Evolutionary conservation across 148 eudicot species (phyloP).

Genomic region (Spergularia bocconei): DNA sequence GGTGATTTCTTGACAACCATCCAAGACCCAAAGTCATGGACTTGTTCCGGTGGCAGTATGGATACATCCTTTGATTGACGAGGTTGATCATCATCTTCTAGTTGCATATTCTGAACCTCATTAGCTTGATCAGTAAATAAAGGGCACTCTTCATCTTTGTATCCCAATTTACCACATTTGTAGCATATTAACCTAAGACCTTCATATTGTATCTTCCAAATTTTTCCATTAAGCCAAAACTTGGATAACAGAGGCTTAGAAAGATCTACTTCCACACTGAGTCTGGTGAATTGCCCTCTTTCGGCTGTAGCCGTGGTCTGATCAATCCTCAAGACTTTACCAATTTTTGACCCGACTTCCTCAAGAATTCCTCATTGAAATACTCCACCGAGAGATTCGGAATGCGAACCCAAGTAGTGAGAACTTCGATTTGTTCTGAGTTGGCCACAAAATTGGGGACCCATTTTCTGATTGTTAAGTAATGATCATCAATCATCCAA

Average conservation of each 20-base stretch:
- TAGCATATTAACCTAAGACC: neutral
- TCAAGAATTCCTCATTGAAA: neutral
- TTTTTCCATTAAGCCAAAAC: neutral
- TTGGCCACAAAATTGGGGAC: neutral
- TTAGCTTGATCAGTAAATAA: no score
- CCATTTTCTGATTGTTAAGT: neutral
- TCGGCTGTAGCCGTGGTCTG: neutral
- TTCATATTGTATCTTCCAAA: neutral
- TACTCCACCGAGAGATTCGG: neutral
- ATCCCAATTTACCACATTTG: neutral
- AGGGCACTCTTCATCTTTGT: neutral
- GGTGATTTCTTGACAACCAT: no score
- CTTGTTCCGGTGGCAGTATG: neutral
- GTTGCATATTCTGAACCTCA: no score
- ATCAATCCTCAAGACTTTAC: neutral
- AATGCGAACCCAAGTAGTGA: neutral
- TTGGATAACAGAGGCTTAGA: neutral
- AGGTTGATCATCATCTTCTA: no score
- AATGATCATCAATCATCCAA: neutral
- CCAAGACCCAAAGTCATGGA: no score
- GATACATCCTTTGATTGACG: neutral
- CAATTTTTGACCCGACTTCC: neutral
- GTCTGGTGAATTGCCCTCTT: neutral
- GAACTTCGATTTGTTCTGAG: neutral
- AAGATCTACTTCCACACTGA: neutral